Base-by-base conservation (phyloP, 2,329 filamentous ascomycete species). In the Colletotrichum limetticola region DNA sequence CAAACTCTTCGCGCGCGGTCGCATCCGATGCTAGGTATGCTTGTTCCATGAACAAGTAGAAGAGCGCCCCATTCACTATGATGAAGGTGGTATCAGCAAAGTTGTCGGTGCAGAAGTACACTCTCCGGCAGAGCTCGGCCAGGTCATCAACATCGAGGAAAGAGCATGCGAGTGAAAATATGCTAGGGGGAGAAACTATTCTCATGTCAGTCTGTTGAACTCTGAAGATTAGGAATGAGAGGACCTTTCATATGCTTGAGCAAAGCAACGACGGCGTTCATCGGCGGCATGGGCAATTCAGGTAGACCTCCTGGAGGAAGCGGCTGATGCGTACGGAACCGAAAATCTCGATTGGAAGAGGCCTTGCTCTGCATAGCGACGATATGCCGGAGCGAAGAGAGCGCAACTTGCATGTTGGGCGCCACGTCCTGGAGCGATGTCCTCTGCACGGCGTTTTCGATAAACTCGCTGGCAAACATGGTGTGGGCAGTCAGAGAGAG, bases 221-320 rank as follows among this genome's bases (percentile, higher is more conserved):
- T 37, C 24, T 52, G 14, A 24, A 22, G 22, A 28, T 42, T 22
- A 42, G n/a, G 6, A n/a, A 28, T 22, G 32, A 24, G 22, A 26
- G 42, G 9, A 26, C 35, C 78, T 77, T 86, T 88, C 60, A 86
- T 80, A 57, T 86, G 83, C 65, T 87, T 86, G 59, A 90, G 78
- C 49, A 88, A 78, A 9, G 80, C 79, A 2, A 89, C 83, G 2
- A 90, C 88, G 2, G 87, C 78, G 6, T 84, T 81, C 79, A 87
- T 85, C 0, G 89, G 88, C 8, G 89, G 89, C 82, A 90, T 85
- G 3, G 86, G 84, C n/a, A 90, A 79, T 66, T 89, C 86, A n/a
- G 82, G 80, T 26, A 90, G 78, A 1, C 85, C 85, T 2, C 85
- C 86, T 2, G 81, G 81, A 0, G 87, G 85, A 6, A 88, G 74